phyloP scores from a whole-genome alignment of 345 rosid genomes.

The Eucalyptus tenuipes region DNA sequence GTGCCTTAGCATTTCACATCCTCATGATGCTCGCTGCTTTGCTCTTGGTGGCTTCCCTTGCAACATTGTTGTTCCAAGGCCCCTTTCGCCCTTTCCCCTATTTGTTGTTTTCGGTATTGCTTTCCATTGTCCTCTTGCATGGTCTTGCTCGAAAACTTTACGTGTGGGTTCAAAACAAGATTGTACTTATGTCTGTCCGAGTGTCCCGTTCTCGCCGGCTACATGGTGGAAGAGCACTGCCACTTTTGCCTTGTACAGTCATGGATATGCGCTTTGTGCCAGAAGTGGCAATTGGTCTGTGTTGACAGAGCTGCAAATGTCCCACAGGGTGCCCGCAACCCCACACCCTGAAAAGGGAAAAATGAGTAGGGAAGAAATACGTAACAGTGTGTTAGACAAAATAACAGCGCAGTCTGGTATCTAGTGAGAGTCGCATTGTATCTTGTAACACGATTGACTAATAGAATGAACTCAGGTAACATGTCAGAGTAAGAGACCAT shows the following conservation, averaged over 20 bases:
- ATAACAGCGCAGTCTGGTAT: background rate
- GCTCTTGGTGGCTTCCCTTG: background rate
- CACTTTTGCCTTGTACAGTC: background rate
- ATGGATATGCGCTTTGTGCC: background rate
- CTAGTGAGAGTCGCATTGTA: background rate
- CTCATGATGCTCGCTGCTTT: background rate
- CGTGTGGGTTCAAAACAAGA: background rate
- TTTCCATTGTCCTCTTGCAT: background rate
- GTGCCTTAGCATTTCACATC: no score
- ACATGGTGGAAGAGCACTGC: accelerated
- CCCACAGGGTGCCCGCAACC: accelerated
- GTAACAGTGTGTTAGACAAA: accelerated
- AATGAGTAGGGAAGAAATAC: background rate
- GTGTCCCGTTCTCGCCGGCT: background rate
- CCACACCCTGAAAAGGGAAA: background rate
- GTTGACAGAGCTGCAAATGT: background rate
- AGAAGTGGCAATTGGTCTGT: background rate
- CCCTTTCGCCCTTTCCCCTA: background rate
- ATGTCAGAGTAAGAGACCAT: no score
- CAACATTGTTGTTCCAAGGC: background rate
- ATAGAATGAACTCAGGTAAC: no score
- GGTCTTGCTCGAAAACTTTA: background rate
- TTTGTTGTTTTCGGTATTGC: no score
- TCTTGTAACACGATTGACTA: background rate
- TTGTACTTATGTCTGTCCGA: background rate